Percentiles rank a stretch among this genome's conserved stretches.
Conservation (phyloP, 495 filamentous ascomycete genomes). For the Cercophora newfieldiana region DNA sequence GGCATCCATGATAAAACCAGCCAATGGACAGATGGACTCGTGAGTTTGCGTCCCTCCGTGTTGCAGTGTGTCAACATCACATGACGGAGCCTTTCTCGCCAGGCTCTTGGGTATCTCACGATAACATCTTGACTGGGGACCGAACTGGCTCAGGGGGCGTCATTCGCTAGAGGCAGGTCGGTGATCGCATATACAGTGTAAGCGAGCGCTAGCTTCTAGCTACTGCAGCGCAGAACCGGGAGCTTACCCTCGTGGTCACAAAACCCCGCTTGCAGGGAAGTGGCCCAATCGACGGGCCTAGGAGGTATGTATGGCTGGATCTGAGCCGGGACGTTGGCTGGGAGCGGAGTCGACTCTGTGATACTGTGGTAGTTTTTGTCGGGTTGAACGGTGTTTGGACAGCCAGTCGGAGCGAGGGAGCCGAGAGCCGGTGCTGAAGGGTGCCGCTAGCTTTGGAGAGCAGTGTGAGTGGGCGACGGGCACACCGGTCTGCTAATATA, state of each 20-base stretch:
- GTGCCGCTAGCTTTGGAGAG: conserved; percentile 9
- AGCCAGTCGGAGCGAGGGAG: conserved; percentile 16
- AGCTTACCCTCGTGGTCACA: conserved; percentile 5
- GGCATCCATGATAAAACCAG: neutral
- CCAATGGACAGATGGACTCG: neutral
- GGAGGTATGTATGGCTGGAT: conserved; percentile 9
- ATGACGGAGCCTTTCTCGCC: neutral
- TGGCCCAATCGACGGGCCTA: neutral
- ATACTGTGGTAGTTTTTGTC: neutral
- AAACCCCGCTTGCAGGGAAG: conserved; percentile 11
- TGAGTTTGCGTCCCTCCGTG: neutral
- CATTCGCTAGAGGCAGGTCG: conserved; percentile 2
- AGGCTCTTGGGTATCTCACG: neutral
- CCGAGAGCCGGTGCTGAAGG: conserved; percentile 14
- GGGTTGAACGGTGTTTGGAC: neutral
- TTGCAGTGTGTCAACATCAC: conserved; percentile 1
- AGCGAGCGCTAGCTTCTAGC: conserved; percentile 17
- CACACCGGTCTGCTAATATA: conserved; percentile 25
- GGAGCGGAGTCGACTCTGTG: neutral
- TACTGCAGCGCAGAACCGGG: conserved; percentile 11
- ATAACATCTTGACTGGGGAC: neutral
- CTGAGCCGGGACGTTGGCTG: neutral
- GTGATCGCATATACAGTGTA: conserved; percentile 9
- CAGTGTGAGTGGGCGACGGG: conserved; percentile 8
- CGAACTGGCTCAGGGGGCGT: neutral